phyloP scores from a whole-genome alignment of 2,329 filamentous ascomycete species.

The Pezicula carpinea region DNA sequence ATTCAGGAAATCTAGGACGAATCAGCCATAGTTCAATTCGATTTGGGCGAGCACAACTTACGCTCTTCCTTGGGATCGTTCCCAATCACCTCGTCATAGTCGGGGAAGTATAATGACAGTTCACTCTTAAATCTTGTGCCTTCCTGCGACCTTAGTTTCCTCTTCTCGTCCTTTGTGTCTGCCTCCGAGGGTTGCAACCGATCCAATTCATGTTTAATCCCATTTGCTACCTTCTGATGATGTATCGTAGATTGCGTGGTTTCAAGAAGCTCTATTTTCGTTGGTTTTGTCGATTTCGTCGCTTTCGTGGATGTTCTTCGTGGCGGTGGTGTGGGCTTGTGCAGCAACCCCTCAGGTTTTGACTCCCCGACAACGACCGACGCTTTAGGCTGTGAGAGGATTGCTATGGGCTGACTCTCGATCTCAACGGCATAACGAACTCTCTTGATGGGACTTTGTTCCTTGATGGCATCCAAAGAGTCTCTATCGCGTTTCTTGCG shows the following conservation, averaged over 20 bases:
- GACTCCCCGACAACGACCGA: conserved; percentile 19
- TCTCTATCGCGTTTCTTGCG: too few relatives aligned
- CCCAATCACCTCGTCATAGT: conserved; percentile 91
- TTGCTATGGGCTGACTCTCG: conserved; percentile 26
- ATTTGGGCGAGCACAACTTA: conserved; percentile 38
- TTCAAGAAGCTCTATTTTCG: neutral
- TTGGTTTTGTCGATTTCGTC: neutral
- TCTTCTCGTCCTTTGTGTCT: conserved; percentile 54
- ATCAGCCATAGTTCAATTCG: conserved; percentile 12
- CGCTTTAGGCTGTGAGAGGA: conserved; percentile 12
- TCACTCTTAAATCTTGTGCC: conserved; percentile 86
- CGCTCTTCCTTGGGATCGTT: conserved; percentile 75
- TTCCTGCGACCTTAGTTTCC: conserved; percentile 83
- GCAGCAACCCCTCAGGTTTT: conserved; percentile 21
- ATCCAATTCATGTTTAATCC: conserved; percentile 57
- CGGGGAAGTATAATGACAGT: conserved; percentile 82
- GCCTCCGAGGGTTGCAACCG: conserved; percentile 44
- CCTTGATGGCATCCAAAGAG: neutral
- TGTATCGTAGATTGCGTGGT: conserved; percentile 37
- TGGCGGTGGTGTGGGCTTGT: conserved; percentile 20
- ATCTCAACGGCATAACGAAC: conserved; percentile 51
- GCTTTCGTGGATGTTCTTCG: conserved; percentile 15
- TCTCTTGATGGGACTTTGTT: conserved; percentile 34
- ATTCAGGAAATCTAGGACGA: conserved; percentile 61
- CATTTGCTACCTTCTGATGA: conserved; percentile 55